Evolutionary conservation across 2,329 filamentous ascomycete species (phyloP).

Genomic region (Aureobasidium sp.): DNA sequence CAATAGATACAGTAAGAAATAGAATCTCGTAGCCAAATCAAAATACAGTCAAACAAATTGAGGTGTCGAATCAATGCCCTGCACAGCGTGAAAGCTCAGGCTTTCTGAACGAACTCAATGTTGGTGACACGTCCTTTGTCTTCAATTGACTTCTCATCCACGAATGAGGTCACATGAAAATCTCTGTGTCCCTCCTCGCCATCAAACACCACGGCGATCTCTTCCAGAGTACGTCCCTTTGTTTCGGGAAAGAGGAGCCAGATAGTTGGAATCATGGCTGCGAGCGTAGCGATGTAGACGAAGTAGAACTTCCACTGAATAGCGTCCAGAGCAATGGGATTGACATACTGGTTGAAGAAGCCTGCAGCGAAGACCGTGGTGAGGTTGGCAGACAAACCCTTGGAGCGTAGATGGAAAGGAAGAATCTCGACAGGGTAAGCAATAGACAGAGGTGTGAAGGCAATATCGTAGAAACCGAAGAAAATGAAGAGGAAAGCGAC

Average conservation of each 20-base stretch:
- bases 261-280: constrained; percentile 20
- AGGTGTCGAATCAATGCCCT: too few species aligned
- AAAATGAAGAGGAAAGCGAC: constrained; percentile 40
- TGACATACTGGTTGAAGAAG: constrained; percentile 26
- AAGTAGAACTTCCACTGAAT: constrained; percentile 40
- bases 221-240: constrained; percentile 28
- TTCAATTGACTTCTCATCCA: background rate
- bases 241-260: constrained; percentile 22
- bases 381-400: constrained; percentile 22
- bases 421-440: constrained; percentile 32
- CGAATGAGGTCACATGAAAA: background rate
- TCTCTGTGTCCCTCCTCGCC: background rate
- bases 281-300: constrained; percentile 33
- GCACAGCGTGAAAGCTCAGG: background rate
- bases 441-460: constrained; percentile 29
- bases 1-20: too few species aligned
- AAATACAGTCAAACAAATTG: too few species aligned
- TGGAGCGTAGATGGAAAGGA: constrained; percentile 26
- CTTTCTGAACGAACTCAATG: background rate
- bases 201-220: constrained; percentile 35
- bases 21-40: too few species aligned
- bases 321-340: constrained; percentile 34
- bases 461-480: constrained; percentile 36
- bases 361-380: constrained; percentile 19
- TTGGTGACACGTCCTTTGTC: background rate